Conservation (phyloP, 2,329 filamentous ascomycete species). For the Apiospora kogelbergensis region DNA sequence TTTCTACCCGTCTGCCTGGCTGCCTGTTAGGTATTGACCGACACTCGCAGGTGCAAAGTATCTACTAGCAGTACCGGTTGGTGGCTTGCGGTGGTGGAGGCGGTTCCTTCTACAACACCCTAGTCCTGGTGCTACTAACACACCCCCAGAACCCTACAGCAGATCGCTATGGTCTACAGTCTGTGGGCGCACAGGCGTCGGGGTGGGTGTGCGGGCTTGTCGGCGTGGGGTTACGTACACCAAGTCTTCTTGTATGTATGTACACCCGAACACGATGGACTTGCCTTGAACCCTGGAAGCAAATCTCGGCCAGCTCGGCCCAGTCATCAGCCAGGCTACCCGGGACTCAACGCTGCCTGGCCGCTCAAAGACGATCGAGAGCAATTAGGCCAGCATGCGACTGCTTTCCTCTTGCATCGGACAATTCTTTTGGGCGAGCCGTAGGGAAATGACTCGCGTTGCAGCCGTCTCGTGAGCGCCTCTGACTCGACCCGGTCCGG, state of each 20-base stretch:
- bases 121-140: background rate
- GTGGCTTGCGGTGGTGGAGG: background rate
- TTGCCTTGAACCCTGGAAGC: background rate
- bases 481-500: slow-evolving; percentile 1
- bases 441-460: background rate
- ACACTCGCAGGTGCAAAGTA: background rate
- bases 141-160: slow-evolving; percentile 5
- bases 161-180: background rate
- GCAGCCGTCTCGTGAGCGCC: background rate
- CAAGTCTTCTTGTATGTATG: too few species aligned
- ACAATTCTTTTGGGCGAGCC: background rate
- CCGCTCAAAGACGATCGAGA: background rate
- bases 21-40: background rate
- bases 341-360: background rate
- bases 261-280: background rate
- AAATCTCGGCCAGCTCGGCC: background rate
- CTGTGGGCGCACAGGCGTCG: background rate
- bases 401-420: slow-evolving; percentile 2
- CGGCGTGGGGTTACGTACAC: background rate
- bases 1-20: too few species aligned
- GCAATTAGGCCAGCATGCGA: background rate
- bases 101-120: background rate
- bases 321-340: background rate
- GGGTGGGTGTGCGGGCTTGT: background rate
- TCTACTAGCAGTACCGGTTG: background rate